Conservation (phyloP, 2,329 filamentous ascomycete genomes). For the Exophiala sideris region DNA sequence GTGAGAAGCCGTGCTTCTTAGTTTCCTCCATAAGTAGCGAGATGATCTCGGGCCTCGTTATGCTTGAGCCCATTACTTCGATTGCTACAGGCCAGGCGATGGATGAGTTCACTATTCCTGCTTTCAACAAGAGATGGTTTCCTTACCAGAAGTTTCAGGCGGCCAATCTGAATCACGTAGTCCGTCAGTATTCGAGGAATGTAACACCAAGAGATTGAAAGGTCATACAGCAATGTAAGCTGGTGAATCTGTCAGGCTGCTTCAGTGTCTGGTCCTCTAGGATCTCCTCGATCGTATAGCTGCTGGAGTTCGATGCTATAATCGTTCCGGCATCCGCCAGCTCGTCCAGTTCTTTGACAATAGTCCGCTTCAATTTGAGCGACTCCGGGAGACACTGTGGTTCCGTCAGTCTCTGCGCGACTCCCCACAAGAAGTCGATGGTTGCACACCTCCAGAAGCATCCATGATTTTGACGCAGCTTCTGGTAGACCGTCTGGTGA, state of each 20-base stretch:
- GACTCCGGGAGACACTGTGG: slow-evolving; percentile 46
- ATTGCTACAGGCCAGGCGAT: slow-evolving; percentile 27
- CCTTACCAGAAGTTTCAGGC: slow-evolving; percentile 34
- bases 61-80: slow-evolving; percentile 39
- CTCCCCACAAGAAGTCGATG: background rate
- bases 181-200: background rate
- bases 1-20: slow-evolving; percentile 36
- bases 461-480: slow-evolving; percentile 33
- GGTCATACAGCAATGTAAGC: slow-evolving; percentile 39
- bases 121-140: too few relatives aligned
- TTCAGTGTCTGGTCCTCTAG: slow-evolving; percentile 36
- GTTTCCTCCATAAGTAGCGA: slow-evolving; percentile 32
- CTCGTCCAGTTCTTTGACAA: slow-evolving; percentile 41
- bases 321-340: slow-evolving; percentile 37
- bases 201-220: slow-evolving; percentile 21
- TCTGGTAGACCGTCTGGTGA: slow-evolving; percentile 25
- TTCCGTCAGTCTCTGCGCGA: background rate
- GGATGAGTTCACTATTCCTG: background rate
- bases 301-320: slow-evolving; percentile 49
- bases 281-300: slow-evolving; percentile 46
- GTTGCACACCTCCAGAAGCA: slow-evolving; percentile 36
- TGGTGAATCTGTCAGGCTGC: slow-evolving; percentile 38
- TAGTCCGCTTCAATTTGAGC: slow-evolving; percentile 40
- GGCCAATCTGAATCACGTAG: slow-evolving; percentile 35
- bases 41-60: slow-evolving; percentile 34